phyloP scores from a whole-genome alignment of 768 basidiomycete species.

The Crepidotus variabilis region DNA sequence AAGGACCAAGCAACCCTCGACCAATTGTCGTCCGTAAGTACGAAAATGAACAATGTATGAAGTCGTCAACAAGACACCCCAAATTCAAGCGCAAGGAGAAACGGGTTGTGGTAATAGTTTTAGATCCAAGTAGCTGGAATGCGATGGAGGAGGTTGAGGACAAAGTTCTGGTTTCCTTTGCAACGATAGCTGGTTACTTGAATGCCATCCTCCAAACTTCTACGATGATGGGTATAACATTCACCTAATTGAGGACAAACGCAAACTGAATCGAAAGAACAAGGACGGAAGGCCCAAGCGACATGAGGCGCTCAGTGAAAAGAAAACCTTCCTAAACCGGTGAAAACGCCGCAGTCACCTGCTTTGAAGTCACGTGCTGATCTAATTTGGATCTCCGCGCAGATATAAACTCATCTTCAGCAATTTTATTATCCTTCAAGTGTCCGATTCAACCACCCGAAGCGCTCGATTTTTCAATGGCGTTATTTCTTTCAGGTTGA shows the following conservation, averaged over 20 bases:
- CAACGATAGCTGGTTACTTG: neutral
- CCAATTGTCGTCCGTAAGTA: neutral
- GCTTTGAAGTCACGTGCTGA: neutral
- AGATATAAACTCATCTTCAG: constrained; percentile 20
- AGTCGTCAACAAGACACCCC: neutral
- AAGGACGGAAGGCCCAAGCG: neutral
- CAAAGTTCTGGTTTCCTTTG: neutral
- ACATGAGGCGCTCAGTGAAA: neutral
- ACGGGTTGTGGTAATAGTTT: neutral
- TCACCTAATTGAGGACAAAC: neutral
- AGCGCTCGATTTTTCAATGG: constrained; percentile 58
- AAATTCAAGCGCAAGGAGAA: neutral
- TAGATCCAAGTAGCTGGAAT: neutral
- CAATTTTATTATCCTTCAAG: constrained; percentile 32
- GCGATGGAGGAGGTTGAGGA: neutral
- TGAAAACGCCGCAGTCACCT: neutral
- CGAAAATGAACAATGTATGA: neutral
- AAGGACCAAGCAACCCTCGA: neutral
- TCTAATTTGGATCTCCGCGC: constrained; percentile 25
- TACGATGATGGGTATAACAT: neutral
- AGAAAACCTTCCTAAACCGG: neutral
- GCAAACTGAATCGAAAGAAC: neutral
- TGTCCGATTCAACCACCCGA: constrained; percentile 69
- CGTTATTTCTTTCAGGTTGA: constrained; percentile 68
- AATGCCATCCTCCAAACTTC: neutral